These are phyloP conservation scores for Rutidosis leptorrhynchoides DNA, from an alignment of 129 eudicot genomes.

Conservation along the genomic window DNA sequence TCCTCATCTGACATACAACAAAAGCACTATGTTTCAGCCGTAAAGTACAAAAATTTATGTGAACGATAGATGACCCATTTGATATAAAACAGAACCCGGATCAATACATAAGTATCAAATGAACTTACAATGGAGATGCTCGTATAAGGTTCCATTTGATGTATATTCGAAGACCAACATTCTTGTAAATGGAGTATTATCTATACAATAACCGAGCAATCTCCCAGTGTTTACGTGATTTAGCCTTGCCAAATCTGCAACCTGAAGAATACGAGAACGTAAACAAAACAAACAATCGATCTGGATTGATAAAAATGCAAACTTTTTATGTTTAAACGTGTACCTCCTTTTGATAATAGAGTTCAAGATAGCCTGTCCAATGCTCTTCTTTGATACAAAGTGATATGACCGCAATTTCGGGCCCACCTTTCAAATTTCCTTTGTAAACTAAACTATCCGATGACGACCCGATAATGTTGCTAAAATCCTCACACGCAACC, in stretches of 20 bases:
- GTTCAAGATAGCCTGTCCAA: slow-evolving; percentile 90
- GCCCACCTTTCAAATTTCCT: slow-evolving; percentile 78
- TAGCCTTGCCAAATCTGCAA: slow-evolving; percentile 83
- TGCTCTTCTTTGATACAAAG: slow-evolving; percentile 87
- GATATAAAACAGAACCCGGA: neutral
- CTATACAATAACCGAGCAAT: slow-evolving; percentile 80
- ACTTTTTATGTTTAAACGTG: neutral
- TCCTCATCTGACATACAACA: slow-evolving; percentile 60
- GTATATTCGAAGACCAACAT: slow-evolving; percentile 95
- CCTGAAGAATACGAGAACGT: slow-evolving; percentile 41
- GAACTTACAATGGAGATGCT: slow-evolving; percentile 89
- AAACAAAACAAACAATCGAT: neutral
- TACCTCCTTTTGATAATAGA: slow-evolving; percentile 92
- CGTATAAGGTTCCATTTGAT: slow-evolving; percentile 90
- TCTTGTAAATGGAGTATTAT: slow-evolving; percentile 73
- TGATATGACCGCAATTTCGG: slow-evolving; percentile 91
- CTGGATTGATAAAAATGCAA: slow-evolving; percentile 2
- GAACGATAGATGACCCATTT: neutral
- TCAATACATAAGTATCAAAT: neutral
- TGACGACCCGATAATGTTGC: slow-evolving; percentile 94
- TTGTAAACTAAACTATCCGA: slow-evolving; percentile 83
- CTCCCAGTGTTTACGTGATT: slow-evolving; percentile 77
- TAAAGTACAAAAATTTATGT: neutral
- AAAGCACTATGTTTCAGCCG: slow-evolving; percentile 10
- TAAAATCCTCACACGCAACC: slow-evolving; percentile 96